Evolutionary conservation across 345 rosid genomes (phyloP), one percentile per base, ranked within the genome.

Genomic region (Bruguiera parviflora): DNA sequence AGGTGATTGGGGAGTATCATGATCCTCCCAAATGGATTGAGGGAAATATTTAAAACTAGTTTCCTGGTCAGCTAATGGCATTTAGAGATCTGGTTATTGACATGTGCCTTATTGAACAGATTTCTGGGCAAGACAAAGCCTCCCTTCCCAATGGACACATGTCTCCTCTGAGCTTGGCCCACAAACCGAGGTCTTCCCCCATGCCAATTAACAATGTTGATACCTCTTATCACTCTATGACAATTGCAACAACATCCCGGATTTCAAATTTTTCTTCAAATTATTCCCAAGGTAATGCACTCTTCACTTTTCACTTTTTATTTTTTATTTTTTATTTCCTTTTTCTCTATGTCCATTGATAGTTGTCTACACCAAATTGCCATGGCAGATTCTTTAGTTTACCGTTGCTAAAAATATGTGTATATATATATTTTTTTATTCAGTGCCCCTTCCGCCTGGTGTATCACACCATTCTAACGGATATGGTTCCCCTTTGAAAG

Each of bases 71-170:
- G 52, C 24, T 67, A 25, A 9, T 35, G 58, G n/a, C 18, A 2
- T 19, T 37, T 22, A 37, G 27, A 33, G n/a, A 13, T 68, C 61
- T 65, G n/a, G 43, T 61, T 59, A 16, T 37, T 72, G 71, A 71
- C 22, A 32, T 31, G 58, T 28, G 19, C 3, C 58, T 58, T 62
- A 0, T 47, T 71, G 52, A 66, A 69, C 86, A 90, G 97, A 86
- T 90, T 73, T 95, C 96, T 56, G 96, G 97, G 66, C 92, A 87
- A 76, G 99, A 92, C 73, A 95, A 87, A 72, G 64, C 75, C 13
- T 68, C 82, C 0, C 79, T 51, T 61, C 35, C 73, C 20, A 57
- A 64, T 20, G 73, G 75, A 25, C 8, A 33, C 13, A 21, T 43
- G 1, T 21, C 86, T 39, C 47, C 70, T 19, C 6, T 83, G 20